Evolutionary conservation across 495 filamentous ascomycete genomes (phyloP).

Genomic region (Neurospora cerealis): DNA sequence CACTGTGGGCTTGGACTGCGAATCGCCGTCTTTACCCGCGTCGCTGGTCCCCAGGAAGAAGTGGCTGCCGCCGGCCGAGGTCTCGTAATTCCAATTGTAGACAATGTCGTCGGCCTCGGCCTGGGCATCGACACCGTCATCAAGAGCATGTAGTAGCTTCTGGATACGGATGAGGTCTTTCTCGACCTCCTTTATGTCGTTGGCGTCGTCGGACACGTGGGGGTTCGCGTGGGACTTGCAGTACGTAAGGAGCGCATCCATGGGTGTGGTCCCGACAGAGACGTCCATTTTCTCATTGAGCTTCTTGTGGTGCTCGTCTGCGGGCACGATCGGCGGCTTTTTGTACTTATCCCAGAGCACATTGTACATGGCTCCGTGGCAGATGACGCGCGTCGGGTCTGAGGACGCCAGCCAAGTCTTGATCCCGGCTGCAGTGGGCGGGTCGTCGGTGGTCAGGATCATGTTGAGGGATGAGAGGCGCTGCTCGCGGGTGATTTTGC

Average conservation of each 20-base stretch:
- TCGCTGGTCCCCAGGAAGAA: conserved; percentile 8
- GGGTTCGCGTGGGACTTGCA: conserved; percentile 6
- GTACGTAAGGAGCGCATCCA: conserved; percentile 37
- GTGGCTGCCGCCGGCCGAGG: conserved; percentile 16
- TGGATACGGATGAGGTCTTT: conserved; percentile 5
- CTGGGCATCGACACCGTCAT: conserved; percentile 28
- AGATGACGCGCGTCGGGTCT: conserved; percentile 9
- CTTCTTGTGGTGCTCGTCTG: conserved; percentile 6
- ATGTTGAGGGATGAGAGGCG: no score
- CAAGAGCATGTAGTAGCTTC: conserved; percentile 16
- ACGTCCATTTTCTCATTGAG: conserved; percentile 3
- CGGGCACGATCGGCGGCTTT: conserved; percentile 20
- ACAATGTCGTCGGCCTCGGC: conserved; percentile 23
- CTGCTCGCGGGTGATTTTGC: no score
- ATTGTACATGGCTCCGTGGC: conserved; percentile 39
- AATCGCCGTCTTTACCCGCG: not conserved
- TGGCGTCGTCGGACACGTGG: no score
- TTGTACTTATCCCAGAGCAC: conserved; percentile 26
- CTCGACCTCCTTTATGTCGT: no score
- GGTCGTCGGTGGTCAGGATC: no score
- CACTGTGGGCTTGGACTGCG: no score
- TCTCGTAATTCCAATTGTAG: conserved; percentile 22
- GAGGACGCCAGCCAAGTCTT: not conserved
- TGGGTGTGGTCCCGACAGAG: conserved; percentile 35
- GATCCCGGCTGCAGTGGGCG: not conserved